phyloP scores from a whole-genome alignment of 371 early-diverging fungal species.

The Fennellomyces sp. region DNA sequence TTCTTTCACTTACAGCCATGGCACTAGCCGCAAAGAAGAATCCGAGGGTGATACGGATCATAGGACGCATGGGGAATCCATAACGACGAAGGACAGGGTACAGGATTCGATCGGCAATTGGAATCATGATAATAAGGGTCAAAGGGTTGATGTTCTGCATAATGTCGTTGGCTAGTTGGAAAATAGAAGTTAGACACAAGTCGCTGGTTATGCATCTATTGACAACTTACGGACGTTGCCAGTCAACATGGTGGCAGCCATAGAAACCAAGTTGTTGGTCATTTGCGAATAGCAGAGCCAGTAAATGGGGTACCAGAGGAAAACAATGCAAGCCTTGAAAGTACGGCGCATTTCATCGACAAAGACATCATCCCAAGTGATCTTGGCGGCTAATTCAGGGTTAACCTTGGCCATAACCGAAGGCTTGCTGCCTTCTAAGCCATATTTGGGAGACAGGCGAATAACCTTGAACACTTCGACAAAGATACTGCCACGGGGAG shows the following conservation, averaged over 20 bases:
- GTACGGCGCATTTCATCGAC: conserved; percentile 66
- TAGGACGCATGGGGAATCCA: conserved; percentile 68
- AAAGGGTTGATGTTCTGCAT: conserved; percentile 70
- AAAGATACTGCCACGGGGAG: conserved; percentile 55
- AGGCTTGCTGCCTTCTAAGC: conserved; percentile 44
- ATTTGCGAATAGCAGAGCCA: conserved; percentile 78
- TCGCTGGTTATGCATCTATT: neutral
- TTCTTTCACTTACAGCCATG: conserved; percentile 40
- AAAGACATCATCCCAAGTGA: conserved; percentile 70
- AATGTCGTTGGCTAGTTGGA: conserved; percentile 44
- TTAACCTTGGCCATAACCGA: conserved; percentile 15
- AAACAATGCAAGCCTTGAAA: conserved; percentile 68
- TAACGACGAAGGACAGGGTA: conserved; percentile 72
- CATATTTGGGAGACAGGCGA: conserved; percentile 23
- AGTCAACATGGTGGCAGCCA: conserved; percentile 67
- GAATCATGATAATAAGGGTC: conserved; percentile 68
- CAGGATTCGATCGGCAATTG: conserved; percentile 64
- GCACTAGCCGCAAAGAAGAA: conserved; percentile 67
- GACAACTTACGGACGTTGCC: conserved; percentile 54
- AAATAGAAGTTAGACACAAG: neutral
- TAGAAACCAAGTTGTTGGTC: conserved; percentile 71
- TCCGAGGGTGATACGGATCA: conserved; percentile 73
- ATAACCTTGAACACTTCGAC: conserved; percentile 26
- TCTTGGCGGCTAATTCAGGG: conserved; percentile 23
- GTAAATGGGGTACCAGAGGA: conserved; percentile 71